Conservation (phyloP, 2,329 filamentous ascomycete species). For the Xylaria sp. region DNA sequence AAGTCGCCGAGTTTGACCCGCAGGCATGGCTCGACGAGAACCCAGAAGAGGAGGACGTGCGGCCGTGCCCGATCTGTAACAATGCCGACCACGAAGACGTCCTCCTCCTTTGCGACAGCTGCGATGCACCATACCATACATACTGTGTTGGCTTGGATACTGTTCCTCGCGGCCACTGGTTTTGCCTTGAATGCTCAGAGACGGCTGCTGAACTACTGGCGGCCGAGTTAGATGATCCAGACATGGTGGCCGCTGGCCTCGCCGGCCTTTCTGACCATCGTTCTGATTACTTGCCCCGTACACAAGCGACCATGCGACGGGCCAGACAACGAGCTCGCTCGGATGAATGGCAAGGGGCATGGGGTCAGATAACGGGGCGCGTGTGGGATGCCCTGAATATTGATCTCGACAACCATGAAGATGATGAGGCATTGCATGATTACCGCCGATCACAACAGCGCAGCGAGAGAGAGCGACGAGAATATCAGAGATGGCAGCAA, state of each 20-base stretch:
- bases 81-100: constrained; percentile 83
- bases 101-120: constrained; percentile 89
- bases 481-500: constrained; percentile 80
- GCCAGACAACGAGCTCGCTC: constrained; percentile 72
- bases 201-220: constrained; percentile 59
- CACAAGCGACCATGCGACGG: constrained; percentile 66
- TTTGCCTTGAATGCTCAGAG: constrained; percentile 80
- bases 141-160: constrained; percentile 86
- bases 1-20: constrained; percentile 90
- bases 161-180: constrained; percentile 84
- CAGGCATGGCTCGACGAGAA: constrained; percentile 76
- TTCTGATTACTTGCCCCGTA: constrained; percentile 61
- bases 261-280: constrained; percentile 44
- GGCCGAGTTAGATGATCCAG: constrained; percentile 50
- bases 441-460: constrained; percentile 64
- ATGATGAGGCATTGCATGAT: constrained; percentile 68
- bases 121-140: constrained; percentile 89
- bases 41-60: constrained; percentile 74
- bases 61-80: constrained; percentile 87
- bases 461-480: constrained; percentile 64
- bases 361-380: constrained; percentile 71
- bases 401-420: constrained; percentile 87
- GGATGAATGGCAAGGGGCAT: constrained; percentile 89
- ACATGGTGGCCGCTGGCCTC: constrained; percentile 36
- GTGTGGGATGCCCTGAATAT: constrained; percentile 76